Percentiles rank a stretch among this genome's conserved stretches.
These are phyloP conservation scores for Gyrodon lividus DNA, from an alignment of 768 basidiomycete genomes.

Conservation along the genomic window DNA sequence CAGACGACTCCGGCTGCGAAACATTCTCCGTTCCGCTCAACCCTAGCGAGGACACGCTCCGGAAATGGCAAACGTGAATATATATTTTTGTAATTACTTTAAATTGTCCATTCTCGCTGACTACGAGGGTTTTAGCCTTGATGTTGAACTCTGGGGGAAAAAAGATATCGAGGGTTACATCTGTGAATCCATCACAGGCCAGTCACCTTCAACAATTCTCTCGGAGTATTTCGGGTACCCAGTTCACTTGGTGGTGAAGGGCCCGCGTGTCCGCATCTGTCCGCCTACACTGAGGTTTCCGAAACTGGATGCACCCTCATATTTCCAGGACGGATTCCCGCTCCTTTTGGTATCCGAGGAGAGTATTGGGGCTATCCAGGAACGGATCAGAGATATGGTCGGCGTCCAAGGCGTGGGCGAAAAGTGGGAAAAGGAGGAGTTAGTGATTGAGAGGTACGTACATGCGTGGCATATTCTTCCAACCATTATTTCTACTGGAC, in stretches of 20 bases:
- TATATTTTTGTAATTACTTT: background rate
- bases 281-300: slow-evolving; percentile 56
- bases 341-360: slow-evolving; percentile 67
- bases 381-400: slow-evolving; percentile 44
- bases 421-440: slow-evolving; percentile 49
- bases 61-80: slow-evolving; percentile 57
- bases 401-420: slow-evolving; percentile 49
- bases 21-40: slow-evolving; percentile 58
- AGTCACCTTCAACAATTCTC: slow-evolving; percentile 52
- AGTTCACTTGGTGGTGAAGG: slow-evolving; percentile 69
- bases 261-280: slow-evolving; percentile 51
- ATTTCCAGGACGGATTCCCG: slow-evolving; percentile 74
- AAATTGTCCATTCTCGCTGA: slow-evolving; percentile 2
- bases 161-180: slow-evolving; percentile 65
- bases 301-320: slow-evolving; percentile 50
- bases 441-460: slow-evolving; percentile 60
- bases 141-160: slow-evolving; percentile 49
- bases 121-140: slow-evolving; percentile 39
- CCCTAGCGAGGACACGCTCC: slow-evolving; percentile 48
- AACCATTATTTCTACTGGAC: background rate
- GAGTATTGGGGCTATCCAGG: slow-evolving; percentile 53
- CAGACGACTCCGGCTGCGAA: slow-evolving; percentile 54
- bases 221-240: slow-evolving; percentile 60
- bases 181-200: slow-evolving; percentile 43
- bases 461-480: background rate